These are phyloP conservation scores for Neospora caninum DNA, from an alignment of 169 alveolate species.

Conservation along the genomic window DNA sequence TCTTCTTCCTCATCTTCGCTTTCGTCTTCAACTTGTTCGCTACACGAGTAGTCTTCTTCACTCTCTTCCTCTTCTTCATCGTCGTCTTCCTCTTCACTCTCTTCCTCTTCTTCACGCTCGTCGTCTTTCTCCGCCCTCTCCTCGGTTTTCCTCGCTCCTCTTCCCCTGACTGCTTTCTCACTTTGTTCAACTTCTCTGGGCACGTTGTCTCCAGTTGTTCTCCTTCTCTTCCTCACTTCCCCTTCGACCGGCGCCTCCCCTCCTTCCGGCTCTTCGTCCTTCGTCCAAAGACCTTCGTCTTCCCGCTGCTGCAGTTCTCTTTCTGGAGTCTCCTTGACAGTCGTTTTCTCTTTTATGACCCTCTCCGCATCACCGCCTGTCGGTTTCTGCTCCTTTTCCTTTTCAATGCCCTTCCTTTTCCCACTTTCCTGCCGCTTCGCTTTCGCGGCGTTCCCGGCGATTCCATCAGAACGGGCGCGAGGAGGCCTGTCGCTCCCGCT, in stretches of 20 bases:
- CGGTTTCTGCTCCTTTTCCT: background rate
- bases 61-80: background rate
- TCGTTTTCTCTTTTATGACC: background rate
- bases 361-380: background rate
- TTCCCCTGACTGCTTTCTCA: background rate
- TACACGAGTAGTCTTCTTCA: background rate
- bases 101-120: background rate
- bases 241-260: background rate
- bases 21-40: background rate
- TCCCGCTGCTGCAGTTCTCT: background rate
- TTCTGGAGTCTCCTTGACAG: background rate
- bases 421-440: background rate
- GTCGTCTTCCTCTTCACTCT: background rate
- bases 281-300: no score
- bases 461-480: background rate
- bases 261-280: no score
- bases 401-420: background rate
- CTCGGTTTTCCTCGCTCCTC: background rate
- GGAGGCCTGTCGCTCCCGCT: background rate
- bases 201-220: background rate
- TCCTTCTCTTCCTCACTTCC: background rate
- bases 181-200: no score
- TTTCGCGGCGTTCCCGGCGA: background rate
- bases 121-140: background rate
- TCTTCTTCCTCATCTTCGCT: background rate